Evolutionary conservation across 192 early-diverging fungal genomes (phyloP).

Genomic region (Backusella tarrabulga): DNA sequence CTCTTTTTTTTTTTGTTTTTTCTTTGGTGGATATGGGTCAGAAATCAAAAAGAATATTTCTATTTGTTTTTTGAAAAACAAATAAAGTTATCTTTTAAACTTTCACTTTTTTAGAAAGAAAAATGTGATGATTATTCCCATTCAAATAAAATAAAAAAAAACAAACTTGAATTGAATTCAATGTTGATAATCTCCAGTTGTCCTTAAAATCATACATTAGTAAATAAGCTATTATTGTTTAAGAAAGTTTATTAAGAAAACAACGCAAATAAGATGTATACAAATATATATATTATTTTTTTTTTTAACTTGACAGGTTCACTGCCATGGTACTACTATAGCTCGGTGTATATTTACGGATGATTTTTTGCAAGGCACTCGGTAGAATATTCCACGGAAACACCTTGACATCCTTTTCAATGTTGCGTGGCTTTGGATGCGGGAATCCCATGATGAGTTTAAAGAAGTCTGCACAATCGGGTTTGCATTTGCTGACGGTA

Average conservation of each 20-base stretch:
- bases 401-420: slow-evolving; percentile 89
- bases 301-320: neutral
- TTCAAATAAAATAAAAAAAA: neutral
- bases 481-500: slow-evolving; percentile 76
- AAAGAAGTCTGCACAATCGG: slow-evolving; percentile 78
- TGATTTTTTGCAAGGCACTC: slow-evolving; percentile 73
- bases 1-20: too few relatives aligned
- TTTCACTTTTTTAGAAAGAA: neutral
- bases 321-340: slow-evolving; percentile 41
- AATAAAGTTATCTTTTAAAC: neutral
- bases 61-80: neutral
- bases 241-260: slow-evolving; percentile 1
- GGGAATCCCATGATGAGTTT: slow-evolving; percentile 81
- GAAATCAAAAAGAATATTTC: neutral
- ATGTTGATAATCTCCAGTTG: neutral
- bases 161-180: neutral
- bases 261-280: neutral
- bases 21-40: neutral
- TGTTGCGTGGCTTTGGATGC: slow-evolving; percentile 81
- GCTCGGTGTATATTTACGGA: slow-evolving; percentile 67
- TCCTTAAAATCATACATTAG: neutral
- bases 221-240: neutral
- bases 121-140: neutral
- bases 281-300: neutral
- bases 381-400: slow-evolving; percentile 77